phyloP scores from a whole-genome alignment of 2,329 filamentous ascomycete species.

The Xylariomycetidae sp. region DNA sequence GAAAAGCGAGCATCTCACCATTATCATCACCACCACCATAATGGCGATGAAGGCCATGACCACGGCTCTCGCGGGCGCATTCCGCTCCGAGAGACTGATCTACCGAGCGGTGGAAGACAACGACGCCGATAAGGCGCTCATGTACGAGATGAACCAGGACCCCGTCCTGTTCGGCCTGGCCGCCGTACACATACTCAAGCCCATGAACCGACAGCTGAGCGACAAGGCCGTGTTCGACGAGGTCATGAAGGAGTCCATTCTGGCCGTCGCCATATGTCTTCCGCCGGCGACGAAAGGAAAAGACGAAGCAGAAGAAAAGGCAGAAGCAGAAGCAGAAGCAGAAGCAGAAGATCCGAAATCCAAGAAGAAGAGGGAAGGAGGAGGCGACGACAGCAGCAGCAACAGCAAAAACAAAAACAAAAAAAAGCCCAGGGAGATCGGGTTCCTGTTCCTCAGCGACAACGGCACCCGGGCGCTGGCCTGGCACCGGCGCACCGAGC shows the following conservation, averaged over 20 bases:
- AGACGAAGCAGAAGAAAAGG: no score
- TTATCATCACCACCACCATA: no score
- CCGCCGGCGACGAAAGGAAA: no score
- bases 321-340: no score
- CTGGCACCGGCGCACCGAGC: slow-evolving; percentile 3
- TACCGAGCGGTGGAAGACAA: slow-evolving; percentile 21
- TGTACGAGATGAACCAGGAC: slow-evolving; percentile 14
- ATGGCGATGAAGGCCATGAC: slow-evolving; percentile 10
- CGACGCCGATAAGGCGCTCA: slow-evolving; percentile 14
- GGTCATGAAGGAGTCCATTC: slow-evolving; percentile 5
- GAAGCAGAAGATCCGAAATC: no score
- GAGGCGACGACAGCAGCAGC: slow-evolving; percentile 6
- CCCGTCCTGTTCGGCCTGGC: slow-evolving; percentile 10
- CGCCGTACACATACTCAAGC: slow-evolving; percentile 9
- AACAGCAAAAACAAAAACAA: slow-evolving; percentile 6
- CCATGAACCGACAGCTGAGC: slow-evolving; percentile 6
- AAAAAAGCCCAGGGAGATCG: slow-evolving; percentile 1
- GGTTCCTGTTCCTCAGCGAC: not conserved
- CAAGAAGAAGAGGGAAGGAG: no score
- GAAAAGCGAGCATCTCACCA: no score
- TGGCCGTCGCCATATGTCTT: slow-evolving; percentile 18
- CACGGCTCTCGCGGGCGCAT: slow-evolving; percentile 11
- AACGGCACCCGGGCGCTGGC: not conserved
- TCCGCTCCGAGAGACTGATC: slow-evolving; percentile 18
- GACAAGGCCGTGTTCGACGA: slow-evolving; percentile 10